phyloP scores from a whole-genome alignment of 805 yeast genomes.

The Candida ponderosae region DNA sequence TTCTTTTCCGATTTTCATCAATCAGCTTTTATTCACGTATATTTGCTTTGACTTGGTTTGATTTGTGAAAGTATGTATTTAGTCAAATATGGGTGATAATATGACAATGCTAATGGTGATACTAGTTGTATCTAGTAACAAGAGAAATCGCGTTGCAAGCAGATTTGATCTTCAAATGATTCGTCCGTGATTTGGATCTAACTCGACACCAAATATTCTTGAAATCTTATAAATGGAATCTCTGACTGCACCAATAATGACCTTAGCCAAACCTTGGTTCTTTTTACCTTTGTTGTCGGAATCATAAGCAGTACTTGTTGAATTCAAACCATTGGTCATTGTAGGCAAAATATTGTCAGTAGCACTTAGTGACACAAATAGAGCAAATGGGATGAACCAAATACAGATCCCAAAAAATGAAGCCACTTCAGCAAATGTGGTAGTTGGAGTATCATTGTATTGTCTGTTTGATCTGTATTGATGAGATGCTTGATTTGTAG shows the following conservation, averaged over 20 bases:
- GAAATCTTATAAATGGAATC: constrained; percentile 36
- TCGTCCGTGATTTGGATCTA: constrained; percentile 49
- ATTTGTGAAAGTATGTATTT: too few species aligned
- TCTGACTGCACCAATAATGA: constrained; percentile 46
- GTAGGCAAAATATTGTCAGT: constrained; percentile 82
- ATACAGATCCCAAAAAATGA: constrained; percentile 89
- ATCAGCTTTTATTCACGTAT: too few species aligned
- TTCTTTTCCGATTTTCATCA: too few species aligned
- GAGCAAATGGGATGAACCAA: constrained; percentile 90
- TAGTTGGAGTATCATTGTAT: constrained; percentile 59
- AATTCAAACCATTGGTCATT: constrained; percentile 19
- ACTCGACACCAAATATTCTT: constrained; percentile 57
- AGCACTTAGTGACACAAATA: constrained; percentile 87
- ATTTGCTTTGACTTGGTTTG: too few species aligned
- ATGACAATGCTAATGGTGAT: too few species aligned
- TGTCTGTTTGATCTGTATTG: constrained; percentile 49
- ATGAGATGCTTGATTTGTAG: constrained; percentile 60
- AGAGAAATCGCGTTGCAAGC: too few species aligned
- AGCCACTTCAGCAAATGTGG: constrained; percentile 84
- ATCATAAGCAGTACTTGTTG: constrained; percentile 20
- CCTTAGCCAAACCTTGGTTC: constrained; percentile 65
- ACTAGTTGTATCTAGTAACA: too few species aligned
- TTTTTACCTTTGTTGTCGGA: constrained; percentile 26
- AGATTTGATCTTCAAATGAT: constrained; percentile 32
- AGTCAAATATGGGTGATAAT: too few species aligned